Conservation (phyloP, 768 basidiomycete species). For the Candolleomyces aberdarensis region DNA sequence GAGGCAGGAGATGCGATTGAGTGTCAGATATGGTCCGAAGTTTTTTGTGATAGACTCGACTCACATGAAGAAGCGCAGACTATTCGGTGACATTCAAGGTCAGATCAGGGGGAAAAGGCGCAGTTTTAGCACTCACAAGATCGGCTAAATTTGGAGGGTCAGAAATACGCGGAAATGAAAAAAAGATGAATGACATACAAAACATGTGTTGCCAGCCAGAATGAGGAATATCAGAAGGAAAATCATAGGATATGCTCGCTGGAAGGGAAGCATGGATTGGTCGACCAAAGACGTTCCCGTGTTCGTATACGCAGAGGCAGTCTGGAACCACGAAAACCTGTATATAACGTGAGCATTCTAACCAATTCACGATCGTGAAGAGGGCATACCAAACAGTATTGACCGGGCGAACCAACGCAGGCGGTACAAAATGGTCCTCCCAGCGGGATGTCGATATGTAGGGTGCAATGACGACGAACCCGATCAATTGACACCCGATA, state of each 20-base stretch:
- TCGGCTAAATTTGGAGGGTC: slow-evolving; percentile 47
- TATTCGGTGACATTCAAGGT: slow-evolving; percentile 21
- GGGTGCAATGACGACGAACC: slow-evolving; percentile 74
- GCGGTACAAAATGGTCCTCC: slow-evolving; percentile 56
- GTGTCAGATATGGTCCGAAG: neutral
- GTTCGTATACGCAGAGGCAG: slow-evolving; percentile 85
- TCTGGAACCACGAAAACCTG: slow-evolving; percentile 86
- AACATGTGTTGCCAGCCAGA: slow-evolving; percentile 90
- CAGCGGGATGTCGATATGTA: slow-evolving; percentile 69
- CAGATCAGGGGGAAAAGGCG: neutral
- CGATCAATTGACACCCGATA: slow-evolving; percentile 61
- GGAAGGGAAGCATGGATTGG: slow-evolving; percentile 89
- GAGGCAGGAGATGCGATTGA: slow-evolving; percentile 5
- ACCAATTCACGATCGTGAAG: neutral
- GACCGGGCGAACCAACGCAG: slow-evolving; percentile 52
- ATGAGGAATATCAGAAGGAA: slow-evolving; percentile 69
- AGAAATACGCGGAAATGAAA: neutral
- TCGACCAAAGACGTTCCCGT: slow-evolving; percentile 87
- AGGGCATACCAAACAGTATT: slow-evolving; percentile 59
- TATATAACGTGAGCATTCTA: neutral
- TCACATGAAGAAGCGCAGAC: slow-evolving; percentile 82
- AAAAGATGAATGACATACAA: slow-evolving; percentile 55
- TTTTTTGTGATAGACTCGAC: slow-evolving; percentile 5
- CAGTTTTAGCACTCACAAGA: slow-evolving; percentile 61
- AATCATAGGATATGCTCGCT: slow-evolving; percentile 80